A percentile compares a stretch with the other conserved stretches of the same genome.
These are phyloP conservation scores for Tolypocladium sp. DNA, from an alignment of 2,329 filamentous ascomycete genomes.

Conservation along the genomic window DNA sequence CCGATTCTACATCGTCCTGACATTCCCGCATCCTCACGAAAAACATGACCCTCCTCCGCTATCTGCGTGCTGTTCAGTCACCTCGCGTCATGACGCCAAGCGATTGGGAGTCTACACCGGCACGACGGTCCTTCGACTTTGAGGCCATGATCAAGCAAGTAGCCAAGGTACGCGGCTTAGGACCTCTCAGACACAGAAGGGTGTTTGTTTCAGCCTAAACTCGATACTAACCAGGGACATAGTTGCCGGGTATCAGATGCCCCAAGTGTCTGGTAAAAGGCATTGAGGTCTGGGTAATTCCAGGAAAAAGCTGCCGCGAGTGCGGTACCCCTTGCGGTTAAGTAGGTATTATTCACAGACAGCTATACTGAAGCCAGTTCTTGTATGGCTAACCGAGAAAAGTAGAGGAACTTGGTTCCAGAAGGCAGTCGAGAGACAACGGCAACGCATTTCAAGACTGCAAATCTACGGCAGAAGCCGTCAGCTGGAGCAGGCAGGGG, in stretches of 20 bases:
- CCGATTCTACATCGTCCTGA: background rate
- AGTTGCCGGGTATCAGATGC: slow-evolving; percentile 42
- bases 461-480: background rate
- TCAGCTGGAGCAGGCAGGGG: background rate
- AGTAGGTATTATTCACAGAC: background rate
- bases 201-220: background rate
- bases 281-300: slow-evolving; percentile 47
- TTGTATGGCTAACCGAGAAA: background rate
- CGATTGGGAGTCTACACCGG: background rate
- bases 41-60: background rate
- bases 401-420: background rate
- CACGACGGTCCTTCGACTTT: background rate
- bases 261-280: slow-evolving; percentile 39
- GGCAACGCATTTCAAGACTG: background rate
- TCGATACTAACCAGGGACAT: slow-evolving; percentile 4
- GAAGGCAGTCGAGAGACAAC: background rate
- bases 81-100: background rate
- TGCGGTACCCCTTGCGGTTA: slow-evolving; percentile 36
- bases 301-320: slow-evolving; percentile 39
- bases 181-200: background rate
- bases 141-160: background rate
- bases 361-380: no score
- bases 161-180: background rate
- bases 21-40: background rate
- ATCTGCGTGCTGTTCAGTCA: background rate